Evolutionary conservation across 2,329 filamentous ascomycete genomes (phyloP), one percentile per base, ranked within the genome.

Genomic region (Monosporascus sp.): DNA sequence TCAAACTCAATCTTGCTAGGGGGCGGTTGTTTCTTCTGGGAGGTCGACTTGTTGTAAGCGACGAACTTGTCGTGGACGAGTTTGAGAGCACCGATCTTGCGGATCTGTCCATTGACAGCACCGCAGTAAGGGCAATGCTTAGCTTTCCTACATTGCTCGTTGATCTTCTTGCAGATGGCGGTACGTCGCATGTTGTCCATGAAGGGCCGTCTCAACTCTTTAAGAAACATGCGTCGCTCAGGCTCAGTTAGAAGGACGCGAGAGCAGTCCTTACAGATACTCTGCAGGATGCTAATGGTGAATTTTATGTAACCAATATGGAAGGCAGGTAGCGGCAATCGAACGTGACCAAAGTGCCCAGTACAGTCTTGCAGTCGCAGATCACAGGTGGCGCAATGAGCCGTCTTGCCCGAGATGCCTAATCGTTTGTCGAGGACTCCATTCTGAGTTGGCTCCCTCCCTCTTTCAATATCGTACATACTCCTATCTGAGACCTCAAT

Each of bases 281-380:
- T 88, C 69, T 97, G 92, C 24, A 99, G 79, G 52, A 96, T 92
- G 45, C 86, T 87, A 67, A 96, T 93, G 59, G 94, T 90, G 69
- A 95, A 91, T 68, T 91, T 94, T 63, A 99, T 82, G 68, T 97
- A 99, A 38, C 94, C 94, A 60, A 97, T 91, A 68, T 99, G 94
- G 67, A 97, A 97, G 44, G 88, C 90, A 4, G 94, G 94, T 50
- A 99, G 77, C 1, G 93, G 90, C 15, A 99, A 82, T 65, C 89
- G 86, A 64, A 99, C 88, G 72, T 97, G 88, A 47, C 94, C 94
- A 66, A 97, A 99, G 71, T 99, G 94, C 14, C 94, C 94, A 62
- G 90, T 94, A 71, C 94, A 99, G 60, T 87, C 85, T 63, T 90
- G 83, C 31, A 97, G 77, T 17, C 85, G 81, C 66, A 92, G 84